These are phyloP conservation scores for Lepiota brunneoincarnata DNA, from an alignment of 768 basidiomycete genomes.

Conservation along the genomic window DNA sequence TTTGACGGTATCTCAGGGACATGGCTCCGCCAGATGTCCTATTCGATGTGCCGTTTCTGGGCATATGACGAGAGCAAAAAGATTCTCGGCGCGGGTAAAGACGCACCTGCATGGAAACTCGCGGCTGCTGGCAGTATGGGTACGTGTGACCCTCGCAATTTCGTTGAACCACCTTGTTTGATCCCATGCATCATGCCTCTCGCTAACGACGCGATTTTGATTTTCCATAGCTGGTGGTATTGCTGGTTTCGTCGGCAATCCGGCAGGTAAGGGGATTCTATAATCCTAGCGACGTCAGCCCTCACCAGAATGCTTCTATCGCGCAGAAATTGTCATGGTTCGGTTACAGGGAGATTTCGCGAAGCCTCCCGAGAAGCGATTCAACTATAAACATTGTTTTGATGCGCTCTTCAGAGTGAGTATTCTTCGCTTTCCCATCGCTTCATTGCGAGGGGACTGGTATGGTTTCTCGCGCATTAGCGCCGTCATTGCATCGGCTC, in stretches of 20 bases:
- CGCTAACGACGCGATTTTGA: constrained; percentile 9
- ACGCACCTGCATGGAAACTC: constrained; percentile 79
- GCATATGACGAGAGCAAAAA: constrained; percentile 92
- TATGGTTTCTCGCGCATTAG: background rate
- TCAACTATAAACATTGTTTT: constrained; percentile 88
- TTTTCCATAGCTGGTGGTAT: constrained; percentile 69
- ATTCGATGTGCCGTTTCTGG: constrained; percentile 91
- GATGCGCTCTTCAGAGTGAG: constrained; percentile 84
- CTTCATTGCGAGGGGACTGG: background rate
- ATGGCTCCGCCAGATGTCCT: constrained; percentile 90
- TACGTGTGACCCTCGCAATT: constrained; percentile 31
- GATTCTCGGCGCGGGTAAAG: constrained; percentile 65
- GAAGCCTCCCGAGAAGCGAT: constrained; percentile 82
- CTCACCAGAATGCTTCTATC: background rate
- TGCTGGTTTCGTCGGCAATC: constrained; percentile 87
- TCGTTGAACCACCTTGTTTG: background rate
- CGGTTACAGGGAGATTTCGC: constrained; percentile 90
- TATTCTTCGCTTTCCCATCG: constrained; percentile 13
- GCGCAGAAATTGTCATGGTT: constrained; percentile 78
- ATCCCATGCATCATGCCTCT: background rate
- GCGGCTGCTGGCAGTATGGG: constrained; percentile 85
- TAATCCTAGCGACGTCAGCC: background rate
- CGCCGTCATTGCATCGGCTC: background rate
- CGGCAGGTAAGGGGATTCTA: constrained; percentile 51
- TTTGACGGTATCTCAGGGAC: constrained; percentile 89